Evolutionary conservation across 305 asterid genomes (phyloP), one percentile per base, ranked within the genome.

Genomic region (Fraxinus platypoda): DNA sequence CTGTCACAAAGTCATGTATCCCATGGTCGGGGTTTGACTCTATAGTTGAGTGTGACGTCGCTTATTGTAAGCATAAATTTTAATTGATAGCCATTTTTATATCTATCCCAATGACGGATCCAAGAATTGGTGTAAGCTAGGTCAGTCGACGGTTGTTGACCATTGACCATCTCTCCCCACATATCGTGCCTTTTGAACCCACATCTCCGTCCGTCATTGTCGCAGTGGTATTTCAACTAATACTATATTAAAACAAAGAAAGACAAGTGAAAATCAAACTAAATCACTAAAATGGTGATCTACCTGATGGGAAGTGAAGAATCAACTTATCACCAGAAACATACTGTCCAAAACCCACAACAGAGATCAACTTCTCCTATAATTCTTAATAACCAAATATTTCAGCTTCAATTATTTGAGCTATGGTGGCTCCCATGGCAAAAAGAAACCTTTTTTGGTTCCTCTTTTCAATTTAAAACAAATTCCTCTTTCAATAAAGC

Each of bases 361-460:
- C 6, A 15, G 23, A n/a, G 21, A 76, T 41, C 79, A 41, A 84
- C 72, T 35, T 83, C 76, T 43, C 3, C 37, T 57, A 21, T 6
- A 30, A 66, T n/a, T n/a, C 62, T 17, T 77, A 12, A 9, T 26
- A 81, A 75, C 49, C 70, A 75, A 75, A 26, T 54, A 34, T 76
- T 78, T 64, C 59, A 76, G 75, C 88, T 46, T 41, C 80, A 80
- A 75, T 31, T 66, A 46, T 21, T 66, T 66, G 68, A 72, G 68
- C 78, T 7, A 33, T 30, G 41, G 23, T 33, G 2, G 35, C 74
- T 66, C 15, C 74, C 35, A 46, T 43, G 52, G 17, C 52, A 43
- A 43, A 43, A 12, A 43, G 52, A 43, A 43, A 46, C 57, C 57
- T 46, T 12, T 43, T 43, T 43, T 12, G 54, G n/a, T 43, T 46